Percentiles rank a stretch among this genome's conserved stretches.
Evolutionary conservation across 352 stramenopile species (phyloP).

Genomic region (Globisporangium iwayamae): DNA sequence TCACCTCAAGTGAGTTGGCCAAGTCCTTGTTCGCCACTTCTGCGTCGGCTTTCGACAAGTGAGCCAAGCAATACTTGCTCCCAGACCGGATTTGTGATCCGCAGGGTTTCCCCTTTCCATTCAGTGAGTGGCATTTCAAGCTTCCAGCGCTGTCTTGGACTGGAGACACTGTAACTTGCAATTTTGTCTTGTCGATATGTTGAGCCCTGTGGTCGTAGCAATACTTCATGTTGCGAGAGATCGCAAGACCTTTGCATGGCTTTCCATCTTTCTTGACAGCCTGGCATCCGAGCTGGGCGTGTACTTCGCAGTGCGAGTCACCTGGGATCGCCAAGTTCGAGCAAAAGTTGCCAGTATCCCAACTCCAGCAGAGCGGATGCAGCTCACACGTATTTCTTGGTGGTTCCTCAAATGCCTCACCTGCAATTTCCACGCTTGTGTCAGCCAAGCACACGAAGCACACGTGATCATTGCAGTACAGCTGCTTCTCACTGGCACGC

Average conservation of each 20-base stretch:
- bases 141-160: neutral
- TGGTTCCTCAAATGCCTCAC: constrained; percentile 29
- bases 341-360: constrained; percentile 29
- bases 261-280: constrained; percentile 27
- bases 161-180: neutral
- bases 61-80: constrained; percentile 35
- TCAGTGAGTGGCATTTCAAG: constrained; percentile 30
- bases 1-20: neutral
- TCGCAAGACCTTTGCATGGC: constrained; percentile 31
- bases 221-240: constrained; percentile 28
- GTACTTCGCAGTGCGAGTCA: constrained; percentile 41
- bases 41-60: constrained; percentile 15
- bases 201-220: constrained; percentile 27
- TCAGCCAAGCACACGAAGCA: constrained; percentile 54
- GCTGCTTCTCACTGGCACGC: constrained; percentile 24
- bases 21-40: neutral
- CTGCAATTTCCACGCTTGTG: constrained; percentile 13
- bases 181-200: neutral
- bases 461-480: constrained; percentile 45
- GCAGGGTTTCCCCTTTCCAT: constrained; percentile 46
- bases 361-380: constrained; percentile 51
- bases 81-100: constrained; percentile 24
- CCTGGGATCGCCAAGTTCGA: constrained; percentile 26
- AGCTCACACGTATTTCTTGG: constrained; percentile 51
- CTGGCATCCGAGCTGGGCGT: constrained; percentile 17